phyloP scores from a whole-genome alignment of 495 filamentous ascomycete species.

The Astrocystis sublimbata region DNA sequence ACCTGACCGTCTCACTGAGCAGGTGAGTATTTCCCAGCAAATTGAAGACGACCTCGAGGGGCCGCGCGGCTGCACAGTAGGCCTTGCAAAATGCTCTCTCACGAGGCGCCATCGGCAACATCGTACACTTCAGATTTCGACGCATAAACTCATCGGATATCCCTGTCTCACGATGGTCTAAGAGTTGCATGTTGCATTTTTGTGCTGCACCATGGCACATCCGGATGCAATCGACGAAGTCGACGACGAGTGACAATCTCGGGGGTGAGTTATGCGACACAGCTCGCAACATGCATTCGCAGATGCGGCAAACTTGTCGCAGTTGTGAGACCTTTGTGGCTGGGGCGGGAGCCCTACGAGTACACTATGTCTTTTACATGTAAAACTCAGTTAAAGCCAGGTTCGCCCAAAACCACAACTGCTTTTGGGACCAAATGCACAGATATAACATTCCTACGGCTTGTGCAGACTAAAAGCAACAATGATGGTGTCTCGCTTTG shows the following conservation, averaged over 20 bases:
- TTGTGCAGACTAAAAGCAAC: neutral
- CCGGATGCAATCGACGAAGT: neutral
- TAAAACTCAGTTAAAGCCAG: no score
- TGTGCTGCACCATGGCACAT: neutral
- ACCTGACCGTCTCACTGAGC: neutral
- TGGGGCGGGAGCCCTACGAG: no score
- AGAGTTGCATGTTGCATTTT: neutral
- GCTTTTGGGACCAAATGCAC: neutral
- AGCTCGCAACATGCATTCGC: neutral
- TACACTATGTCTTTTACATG: no score
- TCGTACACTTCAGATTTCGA: no score
- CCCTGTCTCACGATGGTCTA: neutral
- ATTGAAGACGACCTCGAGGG: no score
- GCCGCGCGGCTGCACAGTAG: slow-evolving; percentile 10
- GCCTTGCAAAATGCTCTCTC: neutral
- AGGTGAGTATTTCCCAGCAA: neutral
- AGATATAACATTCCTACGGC: neutral
- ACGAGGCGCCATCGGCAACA: no score
- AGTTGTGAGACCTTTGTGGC: neutral
- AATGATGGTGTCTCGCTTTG: neutral
- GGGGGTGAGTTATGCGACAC: slow-evolving; percentile 2
- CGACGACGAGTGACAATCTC: neutral
- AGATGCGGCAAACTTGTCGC: neutral
- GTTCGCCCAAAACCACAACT: neutral
- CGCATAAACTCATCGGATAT: no score